Evolutionary conservation across 768 basidiomycete species (phyloP), one percentile per base, ranked within the genome.

Genomic region (Candolleomyces aberdarensis): DNA sequence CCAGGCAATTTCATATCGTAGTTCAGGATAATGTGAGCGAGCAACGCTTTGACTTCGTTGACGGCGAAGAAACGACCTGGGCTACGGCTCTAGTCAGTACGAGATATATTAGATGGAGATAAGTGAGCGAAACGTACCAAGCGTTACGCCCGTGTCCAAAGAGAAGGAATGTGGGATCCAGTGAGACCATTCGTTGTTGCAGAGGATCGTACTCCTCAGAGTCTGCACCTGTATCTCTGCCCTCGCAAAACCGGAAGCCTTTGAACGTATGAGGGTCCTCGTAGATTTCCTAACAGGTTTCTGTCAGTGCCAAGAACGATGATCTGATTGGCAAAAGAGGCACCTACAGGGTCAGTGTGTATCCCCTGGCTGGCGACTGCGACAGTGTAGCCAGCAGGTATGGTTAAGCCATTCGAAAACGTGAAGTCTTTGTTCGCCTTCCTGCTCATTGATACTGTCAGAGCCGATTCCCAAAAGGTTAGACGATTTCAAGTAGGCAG

Each of bases 51-150:
- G 17, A 78, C 64, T 53, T 74, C 73, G 51, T 67, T 73, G 3
- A 74, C 71, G 1, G 78, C 77, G 55, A 80, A 76, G 65, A 78
- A 78, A 10, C 80, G 71, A 0, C 79, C 80, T 36, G 80, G 77
- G 53, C 74, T 74, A 36, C 10, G 31, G 14, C 26, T 46, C 15
- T 19, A 29, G 20, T 10, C n/a, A 51, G 13, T 22, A 41, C 8
- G 20, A 15, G 2, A 10, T 14, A 5, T 41, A 9, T 48, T 36
- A 29, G 13, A n/a, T 31, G 14, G 8, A 10, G 39, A 13, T 2
- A 13, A 46, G 4, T 10, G 20, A 17, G 9, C 41, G 31, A 22
- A 8, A 54, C 68, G 43, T 32, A 70, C 71, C 71, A 74, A 14
- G 71, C 70, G 43, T 69, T 64, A 3, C 70, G 66, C 9, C 74